A percentile compares a stretch with the other conserved stretches of the same genome.
phyloP scores from a whole-genome alignment of 1,284 basidiomycete genomes.

The Cutaneotrichosporon cyanovorans region DNA sequence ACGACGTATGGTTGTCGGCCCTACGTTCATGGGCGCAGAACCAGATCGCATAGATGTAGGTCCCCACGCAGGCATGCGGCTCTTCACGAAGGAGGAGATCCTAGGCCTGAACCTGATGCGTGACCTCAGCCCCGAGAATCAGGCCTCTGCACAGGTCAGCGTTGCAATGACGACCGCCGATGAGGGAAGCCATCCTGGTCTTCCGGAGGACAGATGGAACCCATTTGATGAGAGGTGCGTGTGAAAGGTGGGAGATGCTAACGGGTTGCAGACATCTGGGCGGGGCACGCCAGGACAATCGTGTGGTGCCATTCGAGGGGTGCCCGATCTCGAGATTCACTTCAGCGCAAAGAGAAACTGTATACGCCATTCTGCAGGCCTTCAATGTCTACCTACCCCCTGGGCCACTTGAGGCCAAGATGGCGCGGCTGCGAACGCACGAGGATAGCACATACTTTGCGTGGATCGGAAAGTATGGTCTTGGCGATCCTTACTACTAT shows the following conservation, averaged over 20 bases:
- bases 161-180: slow-evolving; percentile 24
- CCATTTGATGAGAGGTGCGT: slow-evolving; percentile 36
- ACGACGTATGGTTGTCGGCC: slow-evolving; percentile 35
- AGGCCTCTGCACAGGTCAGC: slow-evolving; percentile 30
- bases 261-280: slow-evolving; percentile 22
- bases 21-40: slow-evolving; percentile 42
- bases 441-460: slow-evolving; percentile 37
- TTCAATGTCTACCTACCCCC: slow-evolving; percentile 42
- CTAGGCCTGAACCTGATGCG: slow-evolving; percentile 35
- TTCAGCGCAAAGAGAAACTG: slow-evolving; percentile 21
- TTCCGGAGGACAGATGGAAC: slow-evolving; percentile 41
- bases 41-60: slow-evolving; percentile 41
- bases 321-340: slow-evolving; percentile 29
- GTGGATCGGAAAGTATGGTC: slow-evolving; percentile 39
- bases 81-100: slow-evolving; percentile 39
- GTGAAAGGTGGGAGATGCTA: too few species aligned
- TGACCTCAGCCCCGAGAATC: slow-evolving; percentile 26
- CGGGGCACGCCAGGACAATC: slow-evolving; percentile 39
- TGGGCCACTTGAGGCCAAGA: slow-evolving; percentile 23
- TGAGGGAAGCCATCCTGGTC: slow-evolving; percentile 4
- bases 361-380: slow-evolving; percentile 30
- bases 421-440: slow-evolving; percentile 20
- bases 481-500: slow-evolving; percentile 42
- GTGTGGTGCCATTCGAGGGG: slow-evolving; percentile 37
- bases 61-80: slow-evolving; percentile 29